These are phyloP conservation scores for Phaffomyces opuntiae DNA, from an alignment of 805 yeast genomes.

Conservation along the genomic window DNA sequence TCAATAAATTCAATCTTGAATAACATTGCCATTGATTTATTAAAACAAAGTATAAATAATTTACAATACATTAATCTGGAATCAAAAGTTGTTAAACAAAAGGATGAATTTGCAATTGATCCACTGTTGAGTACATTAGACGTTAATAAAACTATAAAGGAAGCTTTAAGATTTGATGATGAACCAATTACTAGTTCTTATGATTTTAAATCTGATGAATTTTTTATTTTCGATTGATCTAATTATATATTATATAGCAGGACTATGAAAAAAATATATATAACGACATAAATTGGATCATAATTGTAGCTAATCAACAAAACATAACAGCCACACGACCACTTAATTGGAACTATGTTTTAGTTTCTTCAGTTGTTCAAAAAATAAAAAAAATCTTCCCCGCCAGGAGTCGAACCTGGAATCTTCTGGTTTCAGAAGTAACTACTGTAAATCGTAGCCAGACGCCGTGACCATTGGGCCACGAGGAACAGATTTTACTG, in stretches of 20 bases:
- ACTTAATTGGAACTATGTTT: too few species aligned
- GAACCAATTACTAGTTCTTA: background rate
- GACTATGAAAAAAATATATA: background rate
- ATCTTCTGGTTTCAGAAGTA: conserved; percentile 31
- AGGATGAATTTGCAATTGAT: too few species aligned
- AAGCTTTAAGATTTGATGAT: conserved; percentile 7
- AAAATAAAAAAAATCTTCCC: conserved; percentile 23
- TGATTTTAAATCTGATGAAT: conserved; percentile 9
- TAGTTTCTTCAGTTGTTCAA: too few species aligned
- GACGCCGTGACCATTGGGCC: conserved; percentile 76
- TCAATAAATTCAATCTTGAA: conserved; percentile 19
- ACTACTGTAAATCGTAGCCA: conserved; percentile 51
- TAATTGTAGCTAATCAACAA: too few species aligned
- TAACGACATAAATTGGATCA: too few species aligned
- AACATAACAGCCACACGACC: too few species aligned
- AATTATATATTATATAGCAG: background rate
- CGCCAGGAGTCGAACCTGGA: conserved; percentile 32
- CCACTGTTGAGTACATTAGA: background rate
- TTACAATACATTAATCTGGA: conserved; percentile 16
- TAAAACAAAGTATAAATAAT: conserved; percentile 17
- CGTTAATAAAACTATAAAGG: conserved; percentile 1
- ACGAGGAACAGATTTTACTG: conserved; percentile 45
- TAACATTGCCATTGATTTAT: conserved; percentile 15
- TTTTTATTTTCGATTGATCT: conserved; percentile 4
- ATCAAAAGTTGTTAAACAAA: conserved; percentile 2